Evolutionary conservation across 805 yeast genomes (phyloP), one percentile per base, ranked within the genome.

Genomic region (Barnettozyma botsteinii): DNA sequence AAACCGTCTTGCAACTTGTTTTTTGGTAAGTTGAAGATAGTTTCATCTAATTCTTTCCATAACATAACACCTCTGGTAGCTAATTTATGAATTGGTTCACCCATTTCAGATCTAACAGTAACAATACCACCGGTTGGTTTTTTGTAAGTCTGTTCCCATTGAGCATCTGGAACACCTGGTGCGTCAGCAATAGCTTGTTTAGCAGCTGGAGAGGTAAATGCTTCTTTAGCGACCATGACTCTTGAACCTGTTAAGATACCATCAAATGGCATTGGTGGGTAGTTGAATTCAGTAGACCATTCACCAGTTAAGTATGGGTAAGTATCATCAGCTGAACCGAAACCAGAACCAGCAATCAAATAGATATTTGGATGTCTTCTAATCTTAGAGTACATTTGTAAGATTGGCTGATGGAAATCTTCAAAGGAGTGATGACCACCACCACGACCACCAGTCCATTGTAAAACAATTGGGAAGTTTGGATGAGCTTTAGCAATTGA

Each of bases 401-500:
- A 70, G 52, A 93, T 77, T 52, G 98, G 98, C 60, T 89, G 91
- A 66, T 93, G 98, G 93, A 91, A 88, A 70, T 93, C 99, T 74
- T 93, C 99, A 60, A 80, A 93, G 37, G 98, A 91, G 67, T 93
- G 99, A 65, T 93, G 99, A 60, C 99, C 99, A 77, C 99, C 99
- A 71, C 97, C 99, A 77, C 99, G 89, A 66, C 99, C 99, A 76
- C 98, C 98, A 45, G 99, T 93, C 99, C 99, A 93, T 73, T 93
- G 98, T 55, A 93, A 70, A 41, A 93, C 91, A 58, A 93, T 87
- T 49, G 98, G 99, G 89, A 93, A 93, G 48, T 64, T 69, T 51
- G 98, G 98, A 68, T 89, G 95, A 36, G 95, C 89, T 60, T 85
- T 86, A 40, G 99, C 98, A 60, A 93, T 93, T 46, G 82, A 68